Evolutionary conservation across 75 land plant genomes (phyloP), one percentile per base, ranked within the genome.

Genomic region (Sequoia sempervirens): DNA sequence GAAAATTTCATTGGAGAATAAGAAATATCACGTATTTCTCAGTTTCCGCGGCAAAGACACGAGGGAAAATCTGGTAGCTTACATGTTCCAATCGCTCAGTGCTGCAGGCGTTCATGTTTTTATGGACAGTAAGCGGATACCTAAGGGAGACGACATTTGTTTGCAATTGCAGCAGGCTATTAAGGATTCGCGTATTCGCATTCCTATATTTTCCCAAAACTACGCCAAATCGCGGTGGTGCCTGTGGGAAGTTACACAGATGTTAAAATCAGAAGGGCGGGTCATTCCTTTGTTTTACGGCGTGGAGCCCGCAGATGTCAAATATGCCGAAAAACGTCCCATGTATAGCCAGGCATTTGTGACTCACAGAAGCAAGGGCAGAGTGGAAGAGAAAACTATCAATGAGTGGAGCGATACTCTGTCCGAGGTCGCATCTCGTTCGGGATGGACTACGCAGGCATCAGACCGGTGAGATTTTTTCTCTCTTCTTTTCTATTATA

Each of bases 151-250:
- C 0, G 5, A 26, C 23, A 69, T 82, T 36, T 46, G 68, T 28
- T 4, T 5, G 38, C 3, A 34, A 6, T 47, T 82, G 73, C 10
- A 64, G 11, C 28, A 40, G 36, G 83, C 40, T 20, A 82, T 82
- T 47, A 17, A 30, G 41, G 45, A 23, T 5, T 26, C 83, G 11
- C 26, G 2, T 1, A 61, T 82, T 12, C 70, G 1, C 75, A 61
- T 82, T 28, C 83, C 83, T 28, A 13, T 82, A 15, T 66, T 82
- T n/a, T 69, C 83, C 11, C 34, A 3, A 36, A 38, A 64, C 52
- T 82, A 82, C 43, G 83, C 75, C 13, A 0, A 23, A 26, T 61
- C 73, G 11, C 43, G 28, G 28, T 82, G 83, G 83, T 82, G 75
- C 45, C 74, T 61, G 18, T 14, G 20, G 74, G 83, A 82, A 47